Percentiles rank a stretch among this genome's conserved stretches.
Conservation (phyloP, 306 rosid genomes). For the Vachellia pachyceras region DNA sequence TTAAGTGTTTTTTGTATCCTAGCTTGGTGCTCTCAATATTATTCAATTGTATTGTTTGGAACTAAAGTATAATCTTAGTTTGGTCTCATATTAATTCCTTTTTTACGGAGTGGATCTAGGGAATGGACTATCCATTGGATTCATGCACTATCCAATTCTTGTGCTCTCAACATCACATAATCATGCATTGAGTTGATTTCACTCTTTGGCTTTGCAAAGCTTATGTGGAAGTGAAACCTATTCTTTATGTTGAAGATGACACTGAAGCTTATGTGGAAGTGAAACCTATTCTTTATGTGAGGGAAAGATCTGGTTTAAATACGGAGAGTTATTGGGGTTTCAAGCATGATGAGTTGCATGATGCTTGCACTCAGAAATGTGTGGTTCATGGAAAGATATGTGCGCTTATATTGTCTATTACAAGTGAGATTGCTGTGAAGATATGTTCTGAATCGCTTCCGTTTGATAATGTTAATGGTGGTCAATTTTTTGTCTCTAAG, state of each 20-base stretch:
- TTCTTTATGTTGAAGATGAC: constrained; percentile 74
- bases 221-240: constrained; percentile 83
- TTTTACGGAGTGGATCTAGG: constrained; percentile 25
- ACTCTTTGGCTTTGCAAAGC: constrained; percentile 64
- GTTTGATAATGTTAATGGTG: constrained; percentile 41
- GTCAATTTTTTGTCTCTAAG: constrained; percentile 43
- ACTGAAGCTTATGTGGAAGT: constrained; percentile 41
- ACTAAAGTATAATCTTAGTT: neutral
- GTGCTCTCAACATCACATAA: constrained; percentile 1
- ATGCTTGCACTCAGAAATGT: constrained; percentile 73
- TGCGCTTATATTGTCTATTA: constrained; percentile 58
- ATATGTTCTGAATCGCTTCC: constrained; percentile 54
- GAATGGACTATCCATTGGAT: constrained; percentile 12
- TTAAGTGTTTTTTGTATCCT: constrained; percentile 11
- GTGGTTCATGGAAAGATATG: constrained; percentile 72
- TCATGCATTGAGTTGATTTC: constrained; percentile 31
- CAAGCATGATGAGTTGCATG: constrained; percentile 75
- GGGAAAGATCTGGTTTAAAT: constrained; percentile 41
- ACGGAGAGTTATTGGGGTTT: constrained; percentile 64
- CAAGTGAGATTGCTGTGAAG: constrained; percentile 59
- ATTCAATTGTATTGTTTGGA: neutral
- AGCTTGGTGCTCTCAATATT: constrained; percentile 25
- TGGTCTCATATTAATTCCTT: neutral
- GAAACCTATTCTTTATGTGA: constrained; percentile 37
- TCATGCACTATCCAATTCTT: constrained; percentile 6